Conservation (phyloP, 768 basidiomycete species). For the Kwoniella newhampshirensis region DNA sequence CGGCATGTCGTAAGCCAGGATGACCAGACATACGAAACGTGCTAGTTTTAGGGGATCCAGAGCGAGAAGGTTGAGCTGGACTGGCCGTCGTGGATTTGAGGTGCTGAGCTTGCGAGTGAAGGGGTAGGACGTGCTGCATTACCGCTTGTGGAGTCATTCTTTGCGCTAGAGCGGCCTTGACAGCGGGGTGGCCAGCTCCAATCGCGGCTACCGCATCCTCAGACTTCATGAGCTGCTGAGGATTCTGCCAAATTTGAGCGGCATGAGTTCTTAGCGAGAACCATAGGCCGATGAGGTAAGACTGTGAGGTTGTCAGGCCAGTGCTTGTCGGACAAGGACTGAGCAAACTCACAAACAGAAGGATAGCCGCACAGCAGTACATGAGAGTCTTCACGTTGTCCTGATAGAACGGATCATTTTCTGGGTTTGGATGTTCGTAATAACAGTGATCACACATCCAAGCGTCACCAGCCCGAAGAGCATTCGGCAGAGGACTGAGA, state of each 20-base stretch:
- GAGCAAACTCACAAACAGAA: conserved; percentile 71
- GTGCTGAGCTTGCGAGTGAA: conserved; percentile 19
- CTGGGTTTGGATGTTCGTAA: conserved; percentile 91
- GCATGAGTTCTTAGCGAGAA: conserved; percentile 98
- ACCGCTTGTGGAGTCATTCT: conserved; percentile 52
- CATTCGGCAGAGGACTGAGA: conserved; percentile 5
- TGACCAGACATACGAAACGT: conserved; percentile 8
- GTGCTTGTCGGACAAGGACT: too few relatives aligned
- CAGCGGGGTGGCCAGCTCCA: conserved; percentile 46
- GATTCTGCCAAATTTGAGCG: conserved; percentile 98
- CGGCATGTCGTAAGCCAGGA: not conserved
- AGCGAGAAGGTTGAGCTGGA: conserved; percentile 11
- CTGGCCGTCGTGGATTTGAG: conserved; percentile 47
- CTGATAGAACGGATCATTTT: conserved; percentile 93
- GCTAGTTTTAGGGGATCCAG: conserved; percentile 8
- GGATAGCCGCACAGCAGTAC: conserved; percentile 89
- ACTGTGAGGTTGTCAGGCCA: too few relatives aligned
- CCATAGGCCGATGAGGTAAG: conserved; percentile 95
- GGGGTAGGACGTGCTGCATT: conserved; percentile 48
- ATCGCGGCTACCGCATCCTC: conserved; percentile 43
- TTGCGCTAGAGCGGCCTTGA: conserved; percentile 49
- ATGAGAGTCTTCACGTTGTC: conserved; percentile 90
- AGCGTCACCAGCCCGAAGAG: conserved; percentile 51
- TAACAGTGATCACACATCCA: conserved; percentile 92
- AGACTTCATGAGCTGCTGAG: conserved; percentile 58